Evolutionary conservation across 192 early-diverging fungal genomes (phyloP), one percentile per base, ranked within the genome.

Genomic region (Coemansia reversa): DNA sequence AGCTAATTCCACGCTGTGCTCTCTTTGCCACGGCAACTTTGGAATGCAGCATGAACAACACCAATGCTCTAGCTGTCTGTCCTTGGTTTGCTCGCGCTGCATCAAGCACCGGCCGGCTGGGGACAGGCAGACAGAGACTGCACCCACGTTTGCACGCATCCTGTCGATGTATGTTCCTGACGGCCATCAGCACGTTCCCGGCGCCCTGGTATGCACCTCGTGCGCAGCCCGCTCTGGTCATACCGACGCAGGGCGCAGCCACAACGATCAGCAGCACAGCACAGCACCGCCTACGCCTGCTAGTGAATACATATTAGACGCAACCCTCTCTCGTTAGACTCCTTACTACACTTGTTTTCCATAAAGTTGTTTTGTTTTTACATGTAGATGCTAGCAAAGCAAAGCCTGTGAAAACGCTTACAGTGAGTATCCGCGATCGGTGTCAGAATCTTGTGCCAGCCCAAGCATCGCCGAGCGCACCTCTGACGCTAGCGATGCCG

Each of bases 21-120:
- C 76, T 48, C 71, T 79, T 9, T 79, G 76, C 54, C 76, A 74
- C 12, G 70, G 76, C 52, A 62, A 65, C 58, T 79, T 79, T 64
- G 61, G 56, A 7, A 51, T 62, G 28, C 65, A 55, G 12, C 71
- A 61, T 30, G 42, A 63, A 39, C 76, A 79, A 59, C 72, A 74
- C 55, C 77, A 79, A 45, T 79, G 76, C 61, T 48, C 70, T 20
- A 73, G 70, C 58, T 79, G 76, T 35, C 61, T 73, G 39, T 58
- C 67, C 50, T 70, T 79, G 0, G 71, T 79, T 1, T 79, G 71
- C 58, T 56, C 76, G 18, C 60, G 57, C 29, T 79, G 71, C 51
- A 69, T 74, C 45, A 63, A 42, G 60, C 56, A 55, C 54, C 49
- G 51, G 18, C 55, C 55, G 42, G 11, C 51, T 7, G 52, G 11